Conservation (phyloP, 306 rosid genomes). For the Malus orientalis region DNA sequence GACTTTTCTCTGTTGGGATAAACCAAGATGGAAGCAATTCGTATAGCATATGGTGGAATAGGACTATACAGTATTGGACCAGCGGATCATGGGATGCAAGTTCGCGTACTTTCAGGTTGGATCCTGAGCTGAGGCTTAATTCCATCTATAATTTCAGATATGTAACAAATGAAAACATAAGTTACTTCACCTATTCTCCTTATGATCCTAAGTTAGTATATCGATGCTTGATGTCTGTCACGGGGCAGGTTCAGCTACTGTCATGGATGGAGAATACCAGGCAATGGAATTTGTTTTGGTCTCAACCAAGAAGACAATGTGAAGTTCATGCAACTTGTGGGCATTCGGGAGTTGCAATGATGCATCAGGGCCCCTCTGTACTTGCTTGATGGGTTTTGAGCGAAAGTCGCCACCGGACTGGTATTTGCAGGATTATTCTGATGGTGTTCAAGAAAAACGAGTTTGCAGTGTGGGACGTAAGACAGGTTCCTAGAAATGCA, state of each 20-base stretch:
- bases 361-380: conserved; percentile 19
- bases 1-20: no score
- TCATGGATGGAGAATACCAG: not conserved
- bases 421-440: conserved; percentile 24
- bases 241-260: not conserved
- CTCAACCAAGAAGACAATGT: not conserved
- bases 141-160: conserved; percentile 11
- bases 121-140: conserved; percentile 30
- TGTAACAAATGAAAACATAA: conserved; percentile 5
- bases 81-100: conserved; percentile 50
- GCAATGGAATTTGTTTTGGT: no score
- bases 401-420: conserved; percentile 23
- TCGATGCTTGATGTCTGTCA: not conserved
- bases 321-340: conserved; percentile 44
- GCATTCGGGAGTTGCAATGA: conserved; percentile 32
- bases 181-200: conserved; percentile 36
- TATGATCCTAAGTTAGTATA: no score
- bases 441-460: conserved; percentile 26
- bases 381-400: conserved; percentile 32
- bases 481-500: no score
- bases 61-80: conserved; percentile 23
- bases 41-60: no score
- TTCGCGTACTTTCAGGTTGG: conserved; percentile 15
- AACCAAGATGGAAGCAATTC: no score
- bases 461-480: not conserved